phyloP scores from a whole-genome alignment of 331 rosid species.

The Rhamnella rubrinervis region DNA sequence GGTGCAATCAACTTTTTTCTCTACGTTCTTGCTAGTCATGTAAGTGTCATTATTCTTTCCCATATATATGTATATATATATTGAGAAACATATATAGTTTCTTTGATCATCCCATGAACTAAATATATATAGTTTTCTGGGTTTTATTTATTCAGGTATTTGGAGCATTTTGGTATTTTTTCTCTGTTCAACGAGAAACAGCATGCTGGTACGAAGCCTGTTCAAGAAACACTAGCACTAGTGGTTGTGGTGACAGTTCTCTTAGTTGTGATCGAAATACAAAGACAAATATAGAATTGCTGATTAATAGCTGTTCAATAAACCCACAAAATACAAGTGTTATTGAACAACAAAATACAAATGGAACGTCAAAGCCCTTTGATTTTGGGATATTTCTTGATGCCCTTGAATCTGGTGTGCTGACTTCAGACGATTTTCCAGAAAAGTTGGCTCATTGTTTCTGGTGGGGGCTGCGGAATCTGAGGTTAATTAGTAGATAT shows the following conservation, averaged over 20 bases:
- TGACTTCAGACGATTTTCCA: neutral
- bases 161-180: constrained; percentile 21
- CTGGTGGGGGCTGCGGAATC: constrained; percentile 26
- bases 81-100: no score
- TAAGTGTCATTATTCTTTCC: neutral
- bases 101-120: no score
- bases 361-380: neutral
- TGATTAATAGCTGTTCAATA: neutral
- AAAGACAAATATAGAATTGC: no score
- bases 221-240: no score
- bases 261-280: no score
- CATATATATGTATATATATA: no score
- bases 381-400: constrained; percentile 5
- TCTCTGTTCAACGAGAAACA: constrained; percentile 14
- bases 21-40: constrained; percentile 19
- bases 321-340: no score
- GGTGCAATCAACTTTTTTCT: constrained; percentile 10
- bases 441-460: neutral
- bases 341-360: no score
- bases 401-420: neutral
- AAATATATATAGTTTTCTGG: no score
- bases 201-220: constrained; percentile 12
- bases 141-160: neutral
- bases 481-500: no score
- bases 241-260: no score